A percentile compares a stretch with the other conserved stretches of the same genome.
Conservation (phyloP, 306 rosid genomes). For the Abrus precatorius region DNA sequence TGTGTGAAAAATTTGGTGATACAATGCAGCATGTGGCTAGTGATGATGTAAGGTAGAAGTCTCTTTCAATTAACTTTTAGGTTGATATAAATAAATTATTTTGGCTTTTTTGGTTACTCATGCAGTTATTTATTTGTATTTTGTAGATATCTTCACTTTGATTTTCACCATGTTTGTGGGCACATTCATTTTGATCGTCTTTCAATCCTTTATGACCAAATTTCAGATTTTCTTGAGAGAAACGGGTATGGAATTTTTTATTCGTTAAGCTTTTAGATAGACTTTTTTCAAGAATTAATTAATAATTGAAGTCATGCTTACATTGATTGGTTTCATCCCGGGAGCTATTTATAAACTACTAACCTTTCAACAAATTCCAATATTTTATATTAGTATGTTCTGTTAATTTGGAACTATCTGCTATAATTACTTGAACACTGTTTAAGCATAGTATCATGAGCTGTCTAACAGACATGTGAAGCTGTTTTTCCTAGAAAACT, state of each 20-base stretch:
- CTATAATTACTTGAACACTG: constrained; percentile 21
- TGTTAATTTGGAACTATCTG: constrained; percentile 37
- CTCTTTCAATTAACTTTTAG: constrained; percentile 52
- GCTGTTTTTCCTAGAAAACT: constrained; percentile 16
- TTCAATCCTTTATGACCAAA: constrained; percentile 87
- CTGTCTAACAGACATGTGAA: constrained; percentile 26
- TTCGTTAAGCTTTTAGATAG: constrained; percentile 34
- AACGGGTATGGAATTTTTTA: constrained; percentile 73
- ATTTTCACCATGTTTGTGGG: constrained; percentile 94
- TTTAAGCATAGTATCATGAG: constrained; percentile 31
- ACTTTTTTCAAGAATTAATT: constrained; percentile 35
- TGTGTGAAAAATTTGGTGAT: constrained; percentile 76
- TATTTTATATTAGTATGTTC: constrained; percentile 27
- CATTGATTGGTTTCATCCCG: constrained; percentile 35
- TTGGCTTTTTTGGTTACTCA: constrained; percentile 33
- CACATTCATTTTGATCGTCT: constrained; percentile 96
- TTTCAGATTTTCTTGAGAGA: constrained; percentile 86
- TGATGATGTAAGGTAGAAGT: constrained; percentile 88
- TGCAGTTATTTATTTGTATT: not conserved
- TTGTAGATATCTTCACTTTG: constrained; percentile 94
- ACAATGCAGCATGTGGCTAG: constrained; percentile 71
- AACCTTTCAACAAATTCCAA: constrained; percentile 39
- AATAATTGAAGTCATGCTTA: constrained; percentile 32
- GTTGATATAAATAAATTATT: constrained; percentile 15
- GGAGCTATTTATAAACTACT: constrained; percentile 30